Evolutionary conservation across 2,329 filamentous ascomycete species (phyloP).

Genomic region (Reticulascus tulasneorum): DNA sequence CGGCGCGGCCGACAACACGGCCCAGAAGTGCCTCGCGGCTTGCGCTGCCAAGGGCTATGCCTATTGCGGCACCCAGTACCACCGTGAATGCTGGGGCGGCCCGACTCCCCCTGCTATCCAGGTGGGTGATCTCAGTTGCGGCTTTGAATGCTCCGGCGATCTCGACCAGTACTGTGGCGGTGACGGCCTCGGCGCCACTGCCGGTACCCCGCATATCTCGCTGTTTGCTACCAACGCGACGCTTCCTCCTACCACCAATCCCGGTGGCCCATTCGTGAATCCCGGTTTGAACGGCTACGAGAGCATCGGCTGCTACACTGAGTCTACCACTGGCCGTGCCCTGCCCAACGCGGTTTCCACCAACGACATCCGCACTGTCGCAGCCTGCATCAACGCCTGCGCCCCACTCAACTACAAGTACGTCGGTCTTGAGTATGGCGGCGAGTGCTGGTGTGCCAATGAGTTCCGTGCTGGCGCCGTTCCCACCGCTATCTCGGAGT

Average conservation of each 20-base stretch:
- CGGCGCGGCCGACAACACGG: slow-evolving; percentile 35
- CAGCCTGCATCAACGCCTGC: slow-evolving; percentile 18
- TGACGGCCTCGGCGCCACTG: slow-evolving; percentile 24
- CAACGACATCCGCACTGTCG: slow-evolving; percentile 13
- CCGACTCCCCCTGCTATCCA: slow-evolving; percentile 38
- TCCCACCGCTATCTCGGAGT: slow-evolving; percentile 23
- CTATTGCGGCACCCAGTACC: slow-evolving; percentile 46
- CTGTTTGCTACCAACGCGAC: too few species aligned
- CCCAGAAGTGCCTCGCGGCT: slow-evolving; percentile 38
- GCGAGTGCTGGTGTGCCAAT: slow-evolving; percentile 33
- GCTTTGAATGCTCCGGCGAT: slow-evolving; percentile 45
- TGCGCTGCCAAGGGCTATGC: slow-evolving; percentile 30
- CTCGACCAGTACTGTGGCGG: slow-evolving; percentile 49
- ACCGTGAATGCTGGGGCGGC: slow-evolving; percentile 51
- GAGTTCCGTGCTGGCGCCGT: slow-evolving; percentile 21
- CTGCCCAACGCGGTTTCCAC: slow-evolving; percentile 14
- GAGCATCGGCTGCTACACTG: slow-evolving; percentile 28
- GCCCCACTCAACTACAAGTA: slow-evolving; percentile 19
- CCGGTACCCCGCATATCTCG: slow-evolving; percentile 38
- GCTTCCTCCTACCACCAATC: slow-evolving; percentile 12
- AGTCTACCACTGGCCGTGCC: slow-evolving; percentile 23
- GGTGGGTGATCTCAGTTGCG: slow-evolving; percentile 43
- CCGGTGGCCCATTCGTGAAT: slow-evolving; percentile 26
- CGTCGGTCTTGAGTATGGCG: slow-evolving; percentile 31
- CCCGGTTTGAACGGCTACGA: slow-evolving; percentile 25